Percentiles rank a stretch among this genome's conserved stretches.
Conservation (phyloP, 73 alveolate genomes). For the Tetrahymena elliotti region DNA sequence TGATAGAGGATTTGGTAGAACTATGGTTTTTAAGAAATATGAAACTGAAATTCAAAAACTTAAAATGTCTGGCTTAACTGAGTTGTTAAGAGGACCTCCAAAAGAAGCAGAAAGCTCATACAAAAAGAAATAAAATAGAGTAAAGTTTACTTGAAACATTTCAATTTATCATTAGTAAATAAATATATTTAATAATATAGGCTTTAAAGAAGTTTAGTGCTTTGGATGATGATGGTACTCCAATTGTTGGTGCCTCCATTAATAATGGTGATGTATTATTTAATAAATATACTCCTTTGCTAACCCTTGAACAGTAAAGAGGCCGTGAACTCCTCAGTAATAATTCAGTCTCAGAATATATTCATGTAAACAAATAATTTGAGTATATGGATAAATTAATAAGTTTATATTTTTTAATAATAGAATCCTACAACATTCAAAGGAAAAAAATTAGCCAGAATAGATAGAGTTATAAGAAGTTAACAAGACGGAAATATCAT, state of each 20-base stretch:
- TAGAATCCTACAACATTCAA: conserved; percentile 44
- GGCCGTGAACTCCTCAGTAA: not conserved
- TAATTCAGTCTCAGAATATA: not conserved
- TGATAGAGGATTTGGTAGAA: conserved; percentile 98
- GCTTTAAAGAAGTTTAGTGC: conserved; percentile 74
- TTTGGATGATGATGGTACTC: conserved; percentile 87
- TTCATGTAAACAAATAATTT: not conserved
- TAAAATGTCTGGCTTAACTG: conserved; percentile 18
- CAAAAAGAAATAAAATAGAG: not conserved
- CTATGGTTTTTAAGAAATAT: conserved; percentile 61
- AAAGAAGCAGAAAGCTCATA: conserved; percentile 23
- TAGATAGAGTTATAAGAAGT: conserved; percentile 74
- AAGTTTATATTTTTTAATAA: too few species aligned
- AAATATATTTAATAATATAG: not conserved
- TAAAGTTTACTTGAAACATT: not conserved
- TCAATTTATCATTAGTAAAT: too few species aligned
- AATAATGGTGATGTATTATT: conserved; percentile 79
- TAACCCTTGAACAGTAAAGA: conserved; percentile 26
- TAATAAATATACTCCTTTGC: conserved; percentile 71
- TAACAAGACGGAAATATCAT: conserved; percentile 62
- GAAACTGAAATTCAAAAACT: conserved; percentile 42
- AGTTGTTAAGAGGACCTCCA: conserved; percentile 61
- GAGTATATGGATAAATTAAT: too few species aligned
- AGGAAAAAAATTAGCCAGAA: conserved; percentile 58
- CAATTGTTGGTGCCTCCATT: conserved; percentile 73